Percentiles rank a stretch among this genome's conserved stretches.
Conservation (phyloP, 306 rosid species). For the Begonia loranthoides region DNA sequence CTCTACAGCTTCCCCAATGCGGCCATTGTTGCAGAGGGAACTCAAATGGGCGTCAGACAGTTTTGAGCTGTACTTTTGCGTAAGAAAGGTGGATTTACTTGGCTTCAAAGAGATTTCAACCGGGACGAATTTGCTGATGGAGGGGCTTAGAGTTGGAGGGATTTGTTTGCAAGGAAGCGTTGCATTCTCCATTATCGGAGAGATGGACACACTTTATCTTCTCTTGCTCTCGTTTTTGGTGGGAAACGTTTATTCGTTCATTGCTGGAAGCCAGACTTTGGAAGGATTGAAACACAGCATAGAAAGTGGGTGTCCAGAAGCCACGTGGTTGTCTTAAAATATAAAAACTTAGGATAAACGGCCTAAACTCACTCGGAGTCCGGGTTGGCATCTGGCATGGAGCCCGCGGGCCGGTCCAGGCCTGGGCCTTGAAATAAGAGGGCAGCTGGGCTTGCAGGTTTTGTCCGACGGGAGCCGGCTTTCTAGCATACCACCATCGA, state of each 20-base stretch:
- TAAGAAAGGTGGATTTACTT: constrained; percentile 20
- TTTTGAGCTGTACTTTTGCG: constrained; percentile 16
- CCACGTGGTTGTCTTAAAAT: no score
- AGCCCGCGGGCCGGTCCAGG: no score
- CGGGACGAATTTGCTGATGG: constrained; percentile 13
- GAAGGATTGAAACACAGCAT: no score
- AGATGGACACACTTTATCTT: background rate
- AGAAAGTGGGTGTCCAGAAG: no score
- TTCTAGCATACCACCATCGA: no score
- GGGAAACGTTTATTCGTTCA: background rate
- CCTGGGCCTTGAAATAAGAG: no score
- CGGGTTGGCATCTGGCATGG: no score
- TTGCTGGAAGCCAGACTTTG: no score
- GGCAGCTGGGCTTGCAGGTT: no score
- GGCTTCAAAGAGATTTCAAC: constrained; percentile 28
- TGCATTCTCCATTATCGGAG: constrained; percentile 33
- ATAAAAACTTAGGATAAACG: no score
- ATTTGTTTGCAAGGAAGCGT: constrained; percentile 29
- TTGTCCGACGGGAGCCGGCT: no score
- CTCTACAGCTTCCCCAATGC: constrained; percentile 38
- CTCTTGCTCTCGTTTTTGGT: background rate
- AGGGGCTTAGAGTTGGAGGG: constrained; percentile 22
- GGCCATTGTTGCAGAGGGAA: constrained; percentile 41
- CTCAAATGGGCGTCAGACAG: constrained; percentile 31
- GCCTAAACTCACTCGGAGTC: no score